A percentile compares a stretch with the other conserved stretches of the same genome.
phyloP scores from a whole-genome alignment of 2,329 filamentous ascomycete species.

The Paecilomyces niveus region DNA sequence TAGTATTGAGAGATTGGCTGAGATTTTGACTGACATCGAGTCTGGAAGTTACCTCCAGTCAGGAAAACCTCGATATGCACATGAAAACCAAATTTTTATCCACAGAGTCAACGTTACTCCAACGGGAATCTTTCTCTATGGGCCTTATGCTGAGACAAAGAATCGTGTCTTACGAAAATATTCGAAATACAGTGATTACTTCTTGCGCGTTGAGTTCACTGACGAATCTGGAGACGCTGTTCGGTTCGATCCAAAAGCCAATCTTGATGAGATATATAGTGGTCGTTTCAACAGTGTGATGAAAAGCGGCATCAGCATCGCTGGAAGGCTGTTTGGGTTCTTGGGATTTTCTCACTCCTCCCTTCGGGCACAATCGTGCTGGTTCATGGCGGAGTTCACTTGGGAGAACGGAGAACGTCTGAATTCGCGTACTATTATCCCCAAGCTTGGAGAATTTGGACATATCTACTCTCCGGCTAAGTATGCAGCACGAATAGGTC shows the following conservation, averaged over 20 bases:
- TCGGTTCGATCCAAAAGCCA: constrained; percentile 10
- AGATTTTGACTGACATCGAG: constrained; percentile 37
- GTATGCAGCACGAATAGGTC: constrained; percentile 53
- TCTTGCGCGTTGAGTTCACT: constrained; percentile 18
- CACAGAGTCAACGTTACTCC: constrained; percentile 55
- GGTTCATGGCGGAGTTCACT: constrained; percentile 51
- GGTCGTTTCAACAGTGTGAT: constrained; percentile 56
- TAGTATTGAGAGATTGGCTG: constrained; percentile 34
- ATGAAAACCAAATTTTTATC: constrained; percentile 41
- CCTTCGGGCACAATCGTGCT: constrained; percentile 60
- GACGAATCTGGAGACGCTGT: constrained; percentile 18
- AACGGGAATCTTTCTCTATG: constrained; percentile 48
- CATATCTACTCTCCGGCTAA: constrained; percentile 49
- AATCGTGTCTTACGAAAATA: constrained; percentile 22
- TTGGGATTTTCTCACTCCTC: constrained; percentile 77
- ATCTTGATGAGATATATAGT: constrained; percentile 13
- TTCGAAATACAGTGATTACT: constrained; percentile 16
- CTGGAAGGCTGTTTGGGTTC: constrained; percentile 57
- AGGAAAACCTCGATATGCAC: constrained; percentile 3
- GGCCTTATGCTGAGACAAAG: constrained; percentile 45
- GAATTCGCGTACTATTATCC: constrained; percentile 35
- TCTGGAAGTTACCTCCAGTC: constrained; percentile 7
- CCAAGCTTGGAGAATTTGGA: constrained; percentile 43
- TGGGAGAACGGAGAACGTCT: constrained; percentile 18
- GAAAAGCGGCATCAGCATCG: constrained; percentile 54